A percentile compares a stretch with the other conserved stretches of the same genome.
Conservation (phyloP, 1,139 yeast species). For the Suhomyces terraborum region DNA sequence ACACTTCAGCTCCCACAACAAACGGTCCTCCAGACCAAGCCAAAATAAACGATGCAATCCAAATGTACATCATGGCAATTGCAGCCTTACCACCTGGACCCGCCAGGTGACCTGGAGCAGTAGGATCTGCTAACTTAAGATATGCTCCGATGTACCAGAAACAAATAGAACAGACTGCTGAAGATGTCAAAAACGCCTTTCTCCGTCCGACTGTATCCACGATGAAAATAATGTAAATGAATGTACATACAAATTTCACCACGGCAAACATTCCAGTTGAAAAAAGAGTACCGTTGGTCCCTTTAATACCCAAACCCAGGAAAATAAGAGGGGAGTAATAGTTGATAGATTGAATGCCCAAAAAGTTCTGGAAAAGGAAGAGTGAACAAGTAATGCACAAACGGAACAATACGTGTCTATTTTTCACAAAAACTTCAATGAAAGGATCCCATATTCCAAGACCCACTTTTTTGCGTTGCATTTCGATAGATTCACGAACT, state of each 20-base stretch:
- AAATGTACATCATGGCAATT: constrained; percentile 45
- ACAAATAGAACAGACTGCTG: constrained; percentile 40
- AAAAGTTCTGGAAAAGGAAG: constrained; percentile 45
- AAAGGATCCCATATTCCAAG: constrained; percentile 43
- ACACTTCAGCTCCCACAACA: constrained; percentile 46
- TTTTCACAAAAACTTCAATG: constrained; percentile 35
- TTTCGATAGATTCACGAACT: constrained; percentile 26
- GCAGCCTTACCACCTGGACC: constrained; percentile 50
- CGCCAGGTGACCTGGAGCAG: constrained; percentile 35
- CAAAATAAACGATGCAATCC: constrained; percentile 46
- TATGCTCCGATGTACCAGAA: constrained; percentile 50
- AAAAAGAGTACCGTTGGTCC: constrained; percentile 41
- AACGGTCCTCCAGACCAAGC: constrained; percentile 52
- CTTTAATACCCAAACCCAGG: constrained; percentile 41
- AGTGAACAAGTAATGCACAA: constrained; percentile 36
- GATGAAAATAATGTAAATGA: constrained; percentile 38
- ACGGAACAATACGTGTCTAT: constrained; percentile 32
- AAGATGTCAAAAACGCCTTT: constrained; percentile 41
- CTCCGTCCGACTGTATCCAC: constrained; percentile 45
- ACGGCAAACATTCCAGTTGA: constrained; percentile 49
- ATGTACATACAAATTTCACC: constrained; percentile 42
- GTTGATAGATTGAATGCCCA: constrained; percentile 50
- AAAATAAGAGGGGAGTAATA: constrained; percentile 49
- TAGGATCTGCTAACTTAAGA: constrained; percentile 41
- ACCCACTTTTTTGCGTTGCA: constrained; percentile 36